Percentiles rank a stretch among this genome's conserved stretches.
Evolutionary conservation across 352 stramenopile genomes (phyloP).

Genomic region (Pythium rishiriense): DNA sequence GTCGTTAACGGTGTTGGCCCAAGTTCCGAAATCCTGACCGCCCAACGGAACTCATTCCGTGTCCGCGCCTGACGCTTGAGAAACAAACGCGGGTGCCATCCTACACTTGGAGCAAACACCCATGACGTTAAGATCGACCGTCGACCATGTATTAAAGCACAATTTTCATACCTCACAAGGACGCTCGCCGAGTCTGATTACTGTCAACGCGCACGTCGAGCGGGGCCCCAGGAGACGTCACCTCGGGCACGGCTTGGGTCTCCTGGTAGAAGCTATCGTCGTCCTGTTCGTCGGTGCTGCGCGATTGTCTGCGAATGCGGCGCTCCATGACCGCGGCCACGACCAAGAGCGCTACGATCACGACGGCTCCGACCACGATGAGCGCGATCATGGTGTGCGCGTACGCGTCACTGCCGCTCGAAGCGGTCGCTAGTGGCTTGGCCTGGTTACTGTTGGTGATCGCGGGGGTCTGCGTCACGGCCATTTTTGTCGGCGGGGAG

Average conservation of each 20-base stretch:
- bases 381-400: not conserved
- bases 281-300: not conserved
- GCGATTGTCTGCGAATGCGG: not conserved
- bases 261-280: not conserved
- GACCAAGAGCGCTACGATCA: not conserved
- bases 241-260: not conserved
- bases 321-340: not conserved
- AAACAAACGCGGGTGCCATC: too few species aligned
- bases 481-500: not conserved
- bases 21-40: too few species aligned
- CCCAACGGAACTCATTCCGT: too few species aligned
- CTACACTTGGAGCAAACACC: slow-evolving; percentile 33
- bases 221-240: not conserved
- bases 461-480: not conserved
- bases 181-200: not conserved
- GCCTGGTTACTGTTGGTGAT: not conserved
- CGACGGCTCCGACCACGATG: not conserved
- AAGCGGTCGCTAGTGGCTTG: too few species aligned
- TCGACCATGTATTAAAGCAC: not conserved
- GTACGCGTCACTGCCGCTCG: not conserved
- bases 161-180: not conserved
- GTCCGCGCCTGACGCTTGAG: too few species aligned
- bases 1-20: too few species aligned
- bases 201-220: not conserved
- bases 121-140: not conserved